These are phyloP conservation scores for Albifimbria verrucaria DNA, from an alignment of 2,329 filamentous ascomycete species.

Conservation along the genomic window DNA sequence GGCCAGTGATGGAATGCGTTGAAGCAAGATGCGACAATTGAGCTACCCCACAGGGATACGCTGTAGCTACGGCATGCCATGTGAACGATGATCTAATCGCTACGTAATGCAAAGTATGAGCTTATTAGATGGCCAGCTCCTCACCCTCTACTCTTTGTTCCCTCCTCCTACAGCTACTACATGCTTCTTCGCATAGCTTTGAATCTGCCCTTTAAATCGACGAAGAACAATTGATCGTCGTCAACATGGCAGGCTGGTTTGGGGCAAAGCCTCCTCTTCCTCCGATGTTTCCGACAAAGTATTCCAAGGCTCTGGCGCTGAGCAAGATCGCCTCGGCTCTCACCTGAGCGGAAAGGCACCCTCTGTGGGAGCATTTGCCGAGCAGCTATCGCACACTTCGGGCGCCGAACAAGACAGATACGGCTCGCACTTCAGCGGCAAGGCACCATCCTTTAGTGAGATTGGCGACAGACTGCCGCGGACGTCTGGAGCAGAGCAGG, in stretches of 20 bases:
- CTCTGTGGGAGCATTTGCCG: not conserved
- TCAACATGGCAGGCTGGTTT: not conserved
- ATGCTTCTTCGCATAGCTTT: not conserved
- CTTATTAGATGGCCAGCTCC: not conserved
- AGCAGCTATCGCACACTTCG: not conserved
- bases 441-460: not conserved
- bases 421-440: not conserved
- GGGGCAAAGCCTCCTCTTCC: not conserved
- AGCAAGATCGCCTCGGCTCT: not conserved
- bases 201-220: not conserved
- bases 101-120: not conserved
- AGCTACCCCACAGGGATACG: too few species aligned
- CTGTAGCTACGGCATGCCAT: too few species aligned
- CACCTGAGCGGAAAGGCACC: not conserved
- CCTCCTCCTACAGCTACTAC: not conserved
- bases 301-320: constrained; percentile 1
- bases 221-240: not conserved
- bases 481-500: not conserved
- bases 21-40: too few species aligned
- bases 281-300: not conserved
- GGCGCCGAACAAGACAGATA: not conserved
- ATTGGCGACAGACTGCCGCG: not conserved
- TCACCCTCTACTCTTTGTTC: not conserved
- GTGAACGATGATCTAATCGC: constrained; percentile 2
- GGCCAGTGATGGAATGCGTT: too few species aligned